Conservation (phyloP, 371 early-diverging fungal genomes). For the Apophysomyces sp. region DNA sequence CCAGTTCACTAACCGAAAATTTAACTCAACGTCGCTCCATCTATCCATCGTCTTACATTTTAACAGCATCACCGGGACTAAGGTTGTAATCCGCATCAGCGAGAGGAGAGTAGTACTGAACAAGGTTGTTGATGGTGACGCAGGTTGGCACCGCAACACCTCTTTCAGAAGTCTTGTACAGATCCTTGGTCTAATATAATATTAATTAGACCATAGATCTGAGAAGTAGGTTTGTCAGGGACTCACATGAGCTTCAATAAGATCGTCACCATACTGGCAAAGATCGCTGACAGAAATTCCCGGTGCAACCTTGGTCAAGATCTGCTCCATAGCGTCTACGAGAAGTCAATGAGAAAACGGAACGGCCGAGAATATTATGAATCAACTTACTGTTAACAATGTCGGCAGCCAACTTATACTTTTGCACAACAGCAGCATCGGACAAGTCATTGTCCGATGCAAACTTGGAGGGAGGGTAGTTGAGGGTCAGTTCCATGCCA, state of each 20-base stretch:
- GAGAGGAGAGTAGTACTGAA: constrained; percentile 78
- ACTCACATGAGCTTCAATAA: constrained; percentile 65
- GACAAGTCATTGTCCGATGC: constrained; percentile 66
- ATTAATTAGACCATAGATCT: background rate
- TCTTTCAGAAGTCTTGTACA: constrained; percentile 72
- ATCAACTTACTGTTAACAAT: constrained; percentile 69
- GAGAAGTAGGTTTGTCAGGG: background rate
- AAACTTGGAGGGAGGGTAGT: constrained; percentile 52
- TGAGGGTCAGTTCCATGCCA: constrained; percentile 35
- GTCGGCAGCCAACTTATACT: constrained; percentile 82
- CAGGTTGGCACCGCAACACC: constrained; percentile 89
- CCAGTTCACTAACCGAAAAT: constrained; percentile 67
- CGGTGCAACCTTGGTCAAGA: constrained; percentile 54
- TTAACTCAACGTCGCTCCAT: background rate
- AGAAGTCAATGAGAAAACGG: background rate
- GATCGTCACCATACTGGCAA: constrained; percentile 81
- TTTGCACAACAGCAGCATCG: constrained; percentile 66
- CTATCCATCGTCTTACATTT: constrained; percentile 59
- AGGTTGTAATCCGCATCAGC: constrained; percentile 56
- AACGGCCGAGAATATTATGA: background rate
- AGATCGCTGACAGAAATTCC: constrained; percentile 74
- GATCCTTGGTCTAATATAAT: constrained; percentile 55
- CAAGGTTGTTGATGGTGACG: constrained; percentile 78
- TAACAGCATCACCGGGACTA: constrained; percentile 82
- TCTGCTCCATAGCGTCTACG: constrained; percentile 40